Evolutionary conservation across 805 yeast species (phyloP).

Genomic region (Pichia thaimueangensis): DNA sequence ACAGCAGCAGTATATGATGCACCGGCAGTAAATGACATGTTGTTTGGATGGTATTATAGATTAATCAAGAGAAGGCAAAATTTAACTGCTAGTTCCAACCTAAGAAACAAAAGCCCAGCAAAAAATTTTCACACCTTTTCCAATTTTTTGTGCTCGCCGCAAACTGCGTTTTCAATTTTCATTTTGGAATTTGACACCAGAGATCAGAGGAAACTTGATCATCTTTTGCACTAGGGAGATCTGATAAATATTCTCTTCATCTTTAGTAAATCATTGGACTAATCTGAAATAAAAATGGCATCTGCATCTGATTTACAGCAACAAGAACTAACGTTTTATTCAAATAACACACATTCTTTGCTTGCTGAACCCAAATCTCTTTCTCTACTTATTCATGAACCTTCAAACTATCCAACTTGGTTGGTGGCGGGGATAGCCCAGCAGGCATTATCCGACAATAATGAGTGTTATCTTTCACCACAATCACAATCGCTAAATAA

Average conservation of each 20-base stretch:
- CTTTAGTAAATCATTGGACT: not conserved
- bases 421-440: slow-evolving; percentile 7
- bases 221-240: too few species aligned
- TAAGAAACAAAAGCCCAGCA: not conserved
- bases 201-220: too few species aligned
- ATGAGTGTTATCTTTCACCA: slow-evolving; percentile 9
- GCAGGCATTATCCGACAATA: slow-evolving; percentile 5
- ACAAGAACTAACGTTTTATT: slow-evolving; percentile 9
- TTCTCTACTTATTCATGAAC: slow-evolving; percentile 7
- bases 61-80: too few species aligned
- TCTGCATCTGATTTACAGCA: slow-evolving; percentile 20
- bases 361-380: slow-evolving; percentile 1
- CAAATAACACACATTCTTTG: not conserved
- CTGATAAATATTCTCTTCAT: too few species aligned
- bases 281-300: not conserved
- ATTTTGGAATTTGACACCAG: too few species aligned
- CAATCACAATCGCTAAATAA: not conserved
- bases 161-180: not conserved
- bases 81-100: too few species aligned
- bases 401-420: slow-evolving; percentile 9
- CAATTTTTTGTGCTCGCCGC: too few species aligned
- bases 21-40: slow-evolving; percentile 28
- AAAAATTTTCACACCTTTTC: too few species aligned
- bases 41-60: too few species aligned
- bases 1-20: slow-evolving; percentile 51